phyloP scores from a whole-genome alignment of 768 basidiomycete species.

The Boletus pseudo-olivaceus region DNA sequence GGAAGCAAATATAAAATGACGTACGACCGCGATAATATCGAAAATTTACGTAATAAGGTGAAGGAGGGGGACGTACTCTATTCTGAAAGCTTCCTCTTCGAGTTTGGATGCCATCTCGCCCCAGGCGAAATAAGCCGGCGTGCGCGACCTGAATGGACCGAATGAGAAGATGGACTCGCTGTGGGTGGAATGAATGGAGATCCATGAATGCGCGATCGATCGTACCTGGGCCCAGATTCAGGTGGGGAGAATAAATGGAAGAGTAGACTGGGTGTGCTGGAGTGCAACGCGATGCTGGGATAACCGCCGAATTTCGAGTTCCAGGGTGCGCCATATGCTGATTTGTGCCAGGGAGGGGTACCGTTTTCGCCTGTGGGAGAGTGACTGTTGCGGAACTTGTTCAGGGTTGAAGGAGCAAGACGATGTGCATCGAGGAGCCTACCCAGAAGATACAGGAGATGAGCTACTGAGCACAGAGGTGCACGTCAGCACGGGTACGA shows the following conservation, averaged over 20 bases:
- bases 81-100: conserved; percentile 68
- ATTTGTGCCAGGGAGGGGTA: conserved; percentile 28
- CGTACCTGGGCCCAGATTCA: conserved; percentile 46
- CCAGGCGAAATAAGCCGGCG: conserved; percentile 64
- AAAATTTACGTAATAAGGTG: conserved; percentile 30
- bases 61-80: conserved; percentile 66
- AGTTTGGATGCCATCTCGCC: conserved; percentile 71
- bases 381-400: conserved; percentile 27
- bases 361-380: conserved; percentile 27
- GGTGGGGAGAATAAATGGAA: conserved; percentile 75
- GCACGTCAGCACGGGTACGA: conserved; percentile 28
- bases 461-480: conserved; percentile 14
- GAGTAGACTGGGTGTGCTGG: conserved; percentile 64
- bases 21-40: conserved; percentile 18
- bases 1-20: conserved; percentile 20
- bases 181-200: conserved; percentile 18
- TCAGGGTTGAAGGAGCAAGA: conserved; percentile 22
- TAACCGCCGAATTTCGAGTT: conserved; percentile 33
- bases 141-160: conserved; percentile 30
- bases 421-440: conserved; percentile 36
- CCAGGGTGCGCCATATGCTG: conserved; percentile 26
- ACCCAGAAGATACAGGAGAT: conserved; percentile 35
- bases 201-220: conserved; percentile 11
- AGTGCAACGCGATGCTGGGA: conserved; percentile 51
- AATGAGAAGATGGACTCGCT: conserved; percentile 39